phyloP scores from a whole-genome alignment of 805 yeast species.

The Kluyveromyces nonfermentans region DNA sequence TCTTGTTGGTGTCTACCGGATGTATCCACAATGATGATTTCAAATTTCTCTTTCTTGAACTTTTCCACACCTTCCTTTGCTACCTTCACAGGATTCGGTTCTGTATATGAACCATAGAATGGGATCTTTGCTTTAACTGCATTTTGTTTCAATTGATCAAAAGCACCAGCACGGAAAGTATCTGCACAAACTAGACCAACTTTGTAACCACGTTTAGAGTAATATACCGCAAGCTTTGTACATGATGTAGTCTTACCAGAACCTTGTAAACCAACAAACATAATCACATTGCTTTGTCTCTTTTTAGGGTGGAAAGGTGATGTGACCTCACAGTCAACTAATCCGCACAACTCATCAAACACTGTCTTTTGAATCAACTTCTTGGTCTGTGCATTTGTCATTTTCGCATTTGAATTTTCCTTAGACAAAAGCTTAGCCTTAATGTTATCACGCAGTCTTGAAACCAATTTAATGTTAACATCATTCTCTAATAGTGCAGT shows the following conservation, averaged over 20 bases:
- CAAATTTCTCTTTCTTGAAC: constrained; percentile 86
- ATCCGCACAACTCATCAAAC: constrained; percentile 79
- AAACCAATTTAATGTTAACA: constrained; percentile 80
- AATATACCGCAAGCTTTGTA: constrained; percentile 91
- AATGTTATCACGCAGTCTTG: constrained; percentile 63
- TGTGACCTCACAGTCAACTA: constrained; percentile 57
- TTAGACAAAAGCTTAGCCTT: constrained; percentile 45
- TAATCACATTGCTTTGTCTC: constrained; percentile 67
- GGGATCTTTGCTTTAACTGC: constrained; percentile 94
- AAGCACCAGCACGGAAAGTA: constrained; percentile 99
- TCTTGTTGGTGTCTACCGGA: constrained; percentile 98
- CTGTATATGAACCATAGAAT: constrained; percentile 88
- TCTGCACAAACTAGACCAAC: constrained; percentile 98
- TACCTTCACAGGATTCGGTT: constrained; percentile 89
- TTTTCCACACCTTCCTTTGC: constrained; percentile 86
- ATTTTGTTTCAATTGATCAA: constrained; percentile 95
- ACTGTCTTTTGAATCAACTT: constrained; percentile 82
- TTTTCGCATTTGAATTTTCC: constrained; percentile 33
- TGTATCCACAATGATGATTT: constrained; percentile 90
- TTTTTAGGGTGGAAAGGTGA: constrained; percentile 76
- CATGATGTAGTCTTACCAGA: constrained; percentile 98
- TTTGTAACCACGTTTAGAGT: constrained; percentile 86
- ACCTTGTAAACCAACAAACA: constrained; percentile 98
- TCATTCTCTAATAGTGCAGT: constrained; percentile 90
- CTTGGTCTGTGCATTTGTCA: constrained; percentile 49